phyloP scores from a whole-genome alignment of 2,329 filamentous ascomycete species.

The Teratosphaeria gauchensis region DNA sequence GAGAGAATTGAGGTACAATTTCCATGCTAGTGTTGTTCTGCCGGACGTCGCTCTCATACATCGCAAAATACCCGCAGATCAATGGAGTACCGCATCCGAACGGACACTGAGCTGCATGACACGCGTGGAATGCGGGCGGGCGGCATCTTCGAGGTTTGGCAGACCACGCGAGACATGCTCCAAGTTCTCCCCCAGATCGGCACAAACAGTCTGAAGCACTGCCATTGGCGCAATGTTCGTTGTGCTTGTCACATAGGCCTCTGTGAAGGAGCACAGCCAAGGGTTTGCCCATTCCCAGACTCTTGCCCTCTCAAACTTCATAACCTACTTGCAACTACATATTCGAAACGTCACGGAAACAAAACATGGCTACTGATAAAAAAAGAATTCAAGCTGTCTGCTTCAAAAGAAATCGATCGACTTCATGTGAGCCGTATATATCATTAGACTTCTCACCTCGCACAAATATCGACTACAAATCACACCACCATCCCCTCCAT shows the following conservation, averaged over 20 bases:
- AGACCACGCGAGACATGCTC: background rate
- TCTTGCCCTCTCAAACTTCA: background rate
- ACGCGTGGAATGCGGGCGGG: background rate
- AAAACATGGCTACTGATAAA: background rate
- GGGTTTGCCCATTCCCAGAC: background rate
- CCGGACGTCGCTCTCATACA: no score
- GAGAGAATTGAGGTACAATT: no score
- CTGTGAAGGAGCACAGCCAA: background rate
- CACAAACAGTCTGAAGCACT: background rate
- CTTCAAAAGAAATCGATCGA: no score
- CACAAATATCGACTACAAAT: no score
- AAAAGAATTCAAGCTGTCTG: no score
- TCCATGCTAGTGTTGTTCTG: no score
- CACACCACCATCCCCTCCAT: no score
- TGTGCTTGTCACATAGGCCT: background rate
- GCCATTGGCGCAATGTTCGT: background rate
- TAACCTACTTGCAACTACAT: background rate
- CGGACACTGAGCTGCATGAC: background rate
- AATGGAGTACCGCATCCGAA: no score
- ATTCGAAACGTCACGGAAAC: background rate
- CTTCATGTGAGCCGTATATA: no score
- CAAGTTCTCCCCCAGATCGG: background rate
- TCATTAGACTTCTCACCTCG: no score
- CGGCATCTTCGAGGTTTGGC: background rate
- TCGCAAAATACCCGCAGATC: no score